These are phyloP conservation scores for Aleurites moluccanus DNA, from an alignment of 441 rosid genomes.

Conservation along the genomic window DNA sequence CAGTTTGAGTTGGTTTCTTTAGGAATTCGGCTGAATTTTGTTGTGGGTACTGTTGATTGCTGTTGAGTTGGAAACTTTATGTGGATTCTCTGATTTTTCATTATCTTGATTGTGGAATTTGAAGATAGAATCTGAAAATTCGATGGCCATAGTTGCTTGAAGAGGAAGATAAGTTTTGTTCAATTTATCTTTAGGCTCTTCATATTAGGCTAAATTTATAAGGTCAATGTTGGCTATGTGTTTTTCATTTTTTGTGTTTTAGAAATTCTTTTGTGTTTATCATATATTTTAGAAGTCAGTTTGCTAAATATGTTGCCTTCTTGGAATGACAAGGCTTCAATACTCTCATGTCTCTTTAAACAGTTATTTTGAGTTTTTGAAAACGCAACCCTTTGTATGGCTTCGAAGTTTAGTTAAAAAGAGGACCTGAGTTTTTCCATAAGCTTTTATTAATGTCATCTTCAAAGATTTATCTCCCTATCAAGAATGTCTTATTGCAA, in stretches of 20 bases:
- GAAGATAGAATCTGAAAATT: neutral
- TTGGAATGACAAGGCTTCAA: neutral
- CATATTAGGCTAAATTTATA: neutral
- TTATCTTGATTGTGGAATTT: neutral
- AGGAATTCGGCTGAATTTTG: neutral
- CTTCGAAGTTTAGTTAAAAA: neutral
- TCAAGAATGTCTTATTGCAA: neutral
- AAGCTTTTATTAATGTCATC: neutral
- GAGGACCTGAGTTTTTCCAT: neutral
- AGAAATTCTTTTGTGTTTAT: neutral
- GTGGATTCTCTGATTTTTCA: neutral
- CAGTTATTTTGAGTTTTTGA: neutral
- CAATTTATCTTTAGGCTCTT: neutral
- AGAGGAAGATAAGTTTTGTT: neutral
- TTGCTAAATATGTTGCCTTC: neutral
- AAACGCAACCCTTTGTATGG: neutral
- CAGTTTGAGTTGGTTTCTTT: neutral
- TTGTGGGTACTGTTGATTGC: neutral
- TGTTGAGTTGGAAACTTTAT: slow-evolving; percentile 6
- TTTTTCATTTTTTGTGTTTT: neutral
- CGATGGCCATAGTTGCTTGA: neutral
- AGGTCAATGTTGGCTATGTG: neutral
- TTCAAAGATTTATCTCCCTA: neutral
- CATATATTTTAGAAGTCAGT: neutral
- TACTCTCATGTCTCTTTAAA: neutral